phyloP scores from a whole-genome alignment of 768 basidiomycete species.

The Dacryopinax spathularia region DNA sequence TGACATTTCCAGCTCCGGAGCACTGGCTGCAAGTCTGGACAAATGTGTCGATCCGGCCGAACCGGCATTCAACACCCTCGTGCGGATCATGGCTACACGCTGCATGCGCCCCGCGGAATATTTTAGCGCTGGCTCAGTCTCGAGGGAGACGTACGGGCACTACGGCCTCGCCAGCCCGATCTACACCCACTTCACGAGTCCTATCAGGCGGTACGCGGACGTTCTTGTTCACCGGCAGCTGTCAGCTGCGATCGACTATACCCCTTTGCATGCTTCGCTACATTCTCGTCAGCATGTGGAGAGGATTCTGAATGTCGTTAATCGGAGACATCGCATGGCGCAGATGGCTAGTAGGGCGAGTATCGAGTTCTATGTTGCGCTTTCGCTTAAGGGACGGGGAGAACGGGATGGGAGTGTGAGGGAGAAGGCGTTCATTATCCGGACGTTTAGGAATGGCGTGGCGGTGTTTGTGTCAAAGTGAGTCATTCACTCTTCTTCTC shows the following conservation, averaged over 20 bases:
- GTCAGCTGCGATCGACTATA: slow-evolving; percentile 71
- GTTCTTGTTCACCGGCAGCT: slow-evolving; percentile 91
- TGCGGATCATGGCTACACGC: slow-evolving; percentile 96
- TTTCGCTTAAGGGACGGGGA: slow-evolving; percentile 61
- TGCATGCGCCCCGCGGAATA: slow-evolving; percentile 99
- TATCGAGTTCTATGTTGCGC: slow-evolving; percentile 92
- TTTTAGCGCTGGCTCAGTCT: slow-evolving; percentile 89
- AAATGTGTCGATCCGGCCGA: slow-evolving; percentile 65
- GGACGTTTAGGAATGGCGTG: slow-evolving; percentile 86
- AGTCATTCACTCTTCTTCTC: slow-evolving; percentile 22
- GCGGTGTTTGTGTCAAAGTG: slow-evolving; percentile 94
- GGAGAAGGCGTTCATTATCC: slow-evolving; percentile 86
- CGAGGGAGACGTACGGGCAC: slow-evolving; percentile 83
- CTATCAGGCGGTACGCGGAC: slow-evolving; percentile 95
- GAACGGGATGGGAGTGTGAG: slow-evolving; percentile 19
- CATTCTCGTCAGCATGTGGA: slow-evolving; percentile 85
- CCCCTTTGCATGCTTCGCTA: slow-evolving; percentile 69
- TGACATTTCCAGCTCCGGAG: slow-evolving; percentile 83
- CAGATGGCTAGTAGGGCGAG: slow-evolving; percentile 96
- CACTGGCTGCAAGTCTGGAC: slow-evolving; percentile 78
- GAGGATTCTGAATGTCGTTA: slow-evolving; percentile 69
- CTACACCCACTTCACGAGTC: slow-evolving; percentile 97
- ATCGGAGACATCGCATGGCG: slow-evolving; percentile 85
- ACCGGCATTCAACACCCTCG: slow-evolving; percentile 90
- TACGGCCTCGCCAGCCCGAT: slow-evolving; percentile 96